Percentiles rank a stretch among this genome's conserved stretches.
Conservation (phyloP, 495 filamentous ascomycete genomes). For the Penicilliopsis zonata region DNA sequence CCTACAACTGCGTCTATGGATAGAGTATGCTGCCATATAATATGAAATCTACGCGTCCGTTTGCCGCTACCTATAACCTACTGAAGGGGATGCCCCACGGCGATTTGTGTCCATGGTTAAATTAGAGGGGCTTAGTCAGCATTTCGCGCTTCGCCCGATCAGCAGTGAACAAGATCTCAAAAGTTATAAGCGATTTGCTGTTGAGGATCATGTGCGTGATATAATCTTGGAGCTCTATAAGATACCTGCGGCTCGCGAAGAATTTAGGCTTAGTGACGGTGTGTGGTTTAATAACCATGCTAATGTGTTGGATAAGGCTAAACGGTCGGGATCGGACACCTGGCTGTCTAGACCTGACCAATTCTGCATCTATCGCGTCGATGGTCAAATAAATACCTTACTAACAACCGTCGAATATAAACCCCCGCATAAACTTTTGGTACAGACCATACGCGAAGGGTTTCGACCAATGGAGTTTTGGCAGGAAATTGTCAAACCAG, state of each 20-base stretch:
- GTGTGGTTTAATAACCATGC: slow-evolving; percentile 19
- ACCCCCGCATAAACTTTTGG: slow-evolving; percentile 21
- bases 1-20: slow-evolving; percentile 9
- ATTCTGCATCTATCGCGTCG: slow-evolving; percentile 12
- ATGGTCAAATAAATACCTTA: slow-evolving; percentile 10
- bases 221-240: slow-evolving; percentile 18
- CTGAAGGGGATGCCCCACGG: slow-evolving; percentile 7
- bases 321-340: slow-evolving; percentile 2
- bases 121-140: slow-evolving; percentile 1
- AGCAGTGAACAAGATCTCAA: slow-evolving; percentile 20
- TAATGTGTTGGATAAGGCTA: slow-evolving; percentile 15
- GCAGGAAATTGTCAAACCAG: slow-evolving; percentile 8
- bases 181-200: slow-evolving; percentile 15
- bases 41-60: slow-evolving; percentile 9
- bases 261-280: slow-evolving; percentile 14
- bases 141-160: slow-evolving; percentile 6
- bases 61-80: slow-evolving; percentile 5
- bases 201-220: slow-evolving; percentile 17
- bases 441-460: slow-evolving; percentile 13
- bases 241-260: slow-evolving; percentile 14
- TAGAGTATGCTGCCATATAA: slow-evolving; percentile 10
- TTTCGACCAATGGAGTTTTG: slow-evolving; percentile 14
- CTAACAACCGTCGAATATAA: slow-evolving; percentile 22
- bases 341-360: slow-evolving; percentile 8
- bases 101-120: slow-evolving; percentile 5